Evolutionary conservation across 208 protist genomes (phyloP), one percentile per base, ranked within the genome.

Genomic region (Herpetomonas tarakana): DNA sequence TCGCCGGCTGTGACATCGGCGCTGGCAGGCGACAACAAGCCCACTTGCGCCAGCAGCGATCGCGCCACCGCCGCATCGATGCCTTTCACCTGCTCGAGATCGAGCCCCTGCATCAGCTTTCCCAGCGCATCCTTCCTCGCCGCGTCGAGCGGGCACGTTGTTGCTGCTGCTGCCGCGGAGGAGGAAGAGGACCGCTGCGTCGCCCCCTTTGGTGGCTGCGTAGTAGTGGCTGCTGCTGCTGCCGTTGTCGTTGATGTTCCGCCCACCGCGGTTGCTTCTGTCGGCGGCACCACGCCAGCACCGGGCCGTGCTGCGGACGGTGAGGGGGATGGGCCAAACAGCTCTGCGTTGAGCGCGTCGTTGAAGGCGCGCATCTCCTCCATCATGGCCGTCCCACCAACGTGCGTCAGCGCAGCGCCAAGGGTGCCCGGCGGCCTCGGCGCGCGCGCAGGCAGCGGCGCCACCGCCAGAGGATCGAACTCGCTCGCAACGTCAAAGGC

Each of bases 401-500:
- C 35, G 35, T 41, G 35, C 9, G 35, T 41, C 9, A 41, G 35
- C 9, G 35, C 14, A 18, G 35, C 6, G 9, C 35, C 35, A 41
- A 41, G 9, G 35, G 35, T 41, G 14, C 35, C 35, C 14, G 35
- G 35, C 14, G 35, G 9, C 9, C 35, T 6, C 14, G 35, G 35
- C 35, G 35, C 25, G 6, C 25, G 12, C 38, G 44, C 26, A 0
- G 50, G 31, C 16, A 74, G 60, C 26, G 68, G 68, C 24, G 30
- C 4, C 28, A 74, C 68, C 16, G 47, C 51, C n/a, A 74, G 52
- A 1, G 60, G 68, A 29, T 74, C 68, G 39, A 74, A 74, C 38
- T 44, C 25, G 16, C 21, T 61, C 12, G 56, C 68, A 1, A 66
- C 24, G 19, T 74, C 68, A 3, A 60, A 16, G 3, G 39, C 38